phyloP scores from a whole-genome alignment of 192 early-diverging fungal genomes.

The Coemansia sp. region DNA sequence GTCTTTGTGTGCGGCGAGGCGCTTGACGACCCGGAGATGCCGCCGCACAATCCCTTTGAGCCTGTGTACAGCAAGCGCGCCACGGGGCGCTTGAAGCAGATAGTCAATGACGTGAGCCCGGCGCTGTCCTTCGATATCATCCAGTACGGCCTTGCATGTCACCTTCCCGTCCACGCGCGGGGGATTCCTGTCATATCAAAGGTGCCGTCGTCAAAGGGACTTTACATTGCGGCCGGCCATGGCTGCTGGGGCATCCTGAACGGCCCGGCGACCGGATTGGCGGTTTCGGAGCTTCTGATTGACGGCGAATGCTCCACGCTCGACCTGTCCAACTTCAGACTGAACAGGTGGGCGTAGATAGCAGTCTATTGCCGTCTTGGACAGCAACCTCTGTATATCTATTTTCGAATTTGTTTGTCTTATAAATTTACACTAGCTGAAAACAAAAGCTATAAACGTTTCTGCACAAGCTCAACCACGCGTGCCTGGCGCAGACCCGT shows the following conservation, averaged over 20 bases:
- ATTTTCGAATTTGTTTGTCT: background rate
- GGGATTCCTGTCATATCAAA: conserved; percentile 53
- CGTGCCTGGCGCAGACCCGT: conserved; percentile 19
- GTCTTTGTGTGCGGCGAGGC: conserved; percentile 58
- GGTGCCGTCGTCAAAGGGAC: conserved; percentile 39
- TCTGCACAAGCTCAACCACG: conserved; percentile 1
- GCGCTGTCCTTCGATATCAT: conserved; percentile 42
- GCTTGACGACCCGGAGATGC: conserved; percentile 52
- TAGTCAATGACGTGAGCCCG: conserved; percentile 47
- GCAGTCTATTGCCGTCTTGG: background rate
- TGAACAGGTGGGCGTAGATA: conserved; percentile 35
- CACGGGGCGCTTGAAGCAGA: conserved; percentile 48
- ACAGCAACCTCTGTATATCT: no score
- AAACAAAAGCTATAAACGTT: no score
- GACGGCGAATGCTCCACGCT: conserved; percentile 37
- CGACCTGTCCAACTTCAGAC: conserved; percentile 45
- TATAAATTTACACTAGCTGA: conserved; percentile 1
- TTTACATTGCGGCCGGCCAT: conserved; percentile 53
- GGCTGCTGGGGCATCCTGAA: conserved; percentile 58
- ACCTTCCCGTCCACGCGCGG: conserved; percentile 47
- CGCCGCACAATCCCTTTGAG: conserved; percentile 54
- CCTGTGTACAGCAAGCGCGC: conserved; percentile 53
- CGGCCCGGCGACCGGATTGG: conserved; percentile 50
- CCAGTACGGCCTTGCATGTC: conserved; percentile 50
- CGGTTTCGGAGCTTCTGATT: conserved; percentile 47